Percentiles rank a stretch among this genome's conserved stretches.
phyloP scores from a whole-genome alignment of 208 protist species.

The Sergeia podlipaevii region DNA sequence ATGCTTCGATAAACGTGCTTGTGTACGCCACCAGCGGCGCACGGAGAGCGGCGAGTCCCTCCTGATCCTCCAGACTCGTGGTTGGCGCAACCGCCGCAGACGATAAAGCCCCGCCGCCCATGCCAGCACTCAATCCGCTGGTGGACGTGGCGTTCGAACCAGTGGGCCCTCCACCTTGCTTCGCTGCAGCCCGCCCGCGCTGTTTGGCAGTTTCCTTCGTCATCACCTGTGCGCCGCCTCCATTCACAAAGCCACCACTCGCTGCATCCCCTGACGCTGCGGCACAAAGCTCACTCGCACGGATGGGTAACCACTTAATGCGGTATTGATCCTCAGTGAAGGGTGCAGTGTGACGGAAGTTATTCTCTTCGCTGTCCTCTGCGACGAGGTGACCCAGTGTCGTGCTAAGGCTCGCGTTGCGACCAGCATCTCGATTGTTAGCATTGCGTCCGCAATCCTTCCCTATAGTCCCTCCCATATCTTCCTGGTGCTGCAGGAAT shows the following conservation, averaged over 20 bases:
- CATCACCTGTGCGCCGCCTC: too few species aligned
- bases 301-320: slow-evolving; percentile 6
- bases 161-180: background rate
- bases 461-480: background rate
- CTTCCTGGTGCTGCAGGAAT: slow-evolving; percentile 17
- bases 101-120: background rate
- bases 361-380: background rate
- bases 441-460: slow-evolving; percentile 7
- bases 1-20: background rate
- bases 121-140: background rate
- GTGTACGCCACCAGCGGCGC: background rate
- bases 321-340: background rate
- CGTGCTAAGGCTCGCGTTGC: background rate
- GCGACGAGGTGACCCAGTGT: background rate
- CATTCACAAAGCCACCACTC: too few species aligned
- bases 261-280: background rate
- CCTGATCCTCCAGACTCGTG: slow-evolving; percentile 4
- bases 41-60: background rate
- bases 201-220: too few species aligned
- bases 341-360: background rate
- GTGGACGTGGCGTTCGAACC: background rate
- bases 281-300: slow-evolving; percentile 14
- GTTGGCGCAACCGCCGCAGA: background rate
- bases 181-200: too few species aligned
- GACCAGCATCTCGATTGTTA: background rate